Conservation (phyloP, 2,329 filamentous ascomycete genomes). For the Fusarium floridanum region DNA sequence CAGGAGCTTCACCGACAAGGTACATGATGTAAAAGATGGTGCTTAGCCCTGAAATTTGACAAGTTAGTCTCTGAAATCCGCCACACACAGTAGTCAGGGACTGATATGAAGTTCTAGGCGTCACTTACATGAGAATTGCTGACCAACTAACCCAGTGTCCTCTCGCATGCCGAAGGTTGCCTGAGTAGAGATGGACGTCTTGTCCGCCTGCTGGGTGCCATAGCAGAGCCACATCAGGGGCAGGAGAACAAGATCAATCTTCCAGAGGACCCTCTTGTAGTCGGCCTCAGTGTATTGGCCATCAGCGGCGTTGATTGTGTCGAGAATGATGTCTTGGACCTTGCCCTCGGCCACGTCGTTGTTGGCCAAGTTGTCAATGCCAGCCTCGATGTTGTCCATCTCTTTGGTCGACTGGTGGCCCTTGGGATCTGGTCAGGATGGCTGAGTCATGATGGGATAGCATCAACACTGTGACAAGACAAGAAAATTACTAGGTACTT, state of each 20-base stretch:
- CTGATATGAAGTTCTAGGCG: background rate
- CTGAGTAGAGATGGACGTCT: conserved; percentile 47
- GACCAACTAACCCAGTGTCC: conserved; percentile 46
- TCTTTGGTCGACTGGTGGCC: background rate
- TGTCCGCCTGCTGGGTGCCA: conserved; percentile 48
- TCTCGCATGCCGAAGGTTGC: conserved; percentile 48
- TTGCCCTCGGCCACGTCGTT: background rate
- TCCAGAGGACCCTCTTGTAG: conserved; percentile 46
- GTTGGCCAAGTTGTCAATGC: background rate
- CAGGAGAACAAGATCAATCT: conserved; percentile 48
- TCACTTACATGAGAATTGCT: conserved; percentile 45
- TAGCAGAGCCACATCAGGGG: conserved; percentile 50
- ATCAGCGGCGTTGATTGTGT: background rate
- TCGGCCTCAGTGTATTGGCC: conserved; percentile 41
- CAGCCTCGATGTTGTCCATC: background rate
- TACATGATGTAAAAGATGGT: conserved; percentile 49
- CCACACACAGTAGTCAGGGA: background rate
- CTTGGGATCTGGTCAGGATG: background rate
- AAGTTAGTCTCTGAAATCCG: background rate
- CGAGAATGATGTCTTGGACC: background rate
- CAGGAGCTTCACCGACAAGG: conserved; percentile 46
- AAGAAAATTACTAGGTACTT: background rate
- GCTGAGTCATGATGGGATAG: background rate
- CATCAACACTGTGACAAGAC: background rate
- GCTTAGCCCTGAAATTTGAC: conserved; percentile 37